Percentiles rank a stretch among this genome's conserved stretches.
Conservation (phyloP, 2,329 filamentous ascomycete genomes). For the Talaromyces sp. region DNA sequence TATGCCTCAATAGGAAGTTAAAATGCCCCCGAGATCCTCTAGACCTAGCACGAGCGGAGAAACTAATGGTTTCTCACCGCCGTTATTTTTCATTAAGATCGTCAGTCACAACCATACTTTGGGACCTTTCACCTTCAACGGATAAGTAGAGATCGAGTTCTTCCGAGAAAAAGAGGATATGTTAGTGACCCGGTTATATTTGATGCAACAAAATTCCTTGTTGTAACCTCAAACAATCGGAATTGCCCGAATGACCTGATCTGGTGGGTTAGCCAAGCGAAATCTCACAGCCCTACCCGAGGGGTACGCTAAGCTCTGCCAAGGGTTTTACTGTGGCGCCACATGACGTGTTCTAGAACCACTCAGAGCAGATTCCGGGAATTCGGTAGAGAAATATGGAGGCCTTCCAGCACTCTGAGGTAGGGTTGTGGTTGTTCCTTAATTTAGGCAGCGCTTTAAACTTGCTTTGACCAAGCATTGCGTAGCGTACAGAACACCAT, state of each 20-base stretch:
- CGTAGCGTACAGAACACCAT: too few species aligned
- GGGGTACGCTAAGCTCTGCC: slow-evolving; percentile 2
- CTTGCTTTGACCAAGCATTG: too few species aligned
- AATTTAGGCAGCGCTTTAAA: not conserved
- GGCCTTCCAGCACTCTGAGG: not conserved
- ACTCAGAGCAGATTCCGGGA: not conserved
- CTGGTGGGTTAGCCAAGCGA: not conserved
- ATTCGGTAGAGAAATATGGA: not conserved
- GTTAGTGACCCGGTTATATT: too few species aligned
- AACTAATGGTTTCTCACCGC: not conserved
- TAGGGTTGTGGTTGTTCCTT: not conserved
- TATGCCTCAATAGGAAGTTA: too few species aligned
- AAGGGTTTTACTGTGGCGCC: slow-evolving; percentile 1
- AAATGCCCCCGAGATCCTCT: too few species aligned
- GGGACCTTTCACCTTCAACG: not conserved
- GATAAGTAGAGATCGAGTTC: not conserved
- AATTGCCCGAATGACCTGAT: not conserved
- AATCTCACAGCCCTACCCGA: slow-evolving; percentile 4
- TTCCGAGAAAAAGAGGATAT: not conserved
- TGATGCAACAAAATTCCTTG: too few species aligned
- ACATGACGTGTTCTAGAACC: slow-evolving; percentile 3
- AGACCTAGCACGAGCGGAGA: too few species aligned
- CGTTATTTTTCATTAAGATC: not conserved
- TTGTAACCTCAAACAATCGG: not conserved
- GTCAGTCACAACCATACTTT: not conserved